Conservation (phyloP, 768 basidiomycete species). For the Pleurotus tuoliensis region DNA sequence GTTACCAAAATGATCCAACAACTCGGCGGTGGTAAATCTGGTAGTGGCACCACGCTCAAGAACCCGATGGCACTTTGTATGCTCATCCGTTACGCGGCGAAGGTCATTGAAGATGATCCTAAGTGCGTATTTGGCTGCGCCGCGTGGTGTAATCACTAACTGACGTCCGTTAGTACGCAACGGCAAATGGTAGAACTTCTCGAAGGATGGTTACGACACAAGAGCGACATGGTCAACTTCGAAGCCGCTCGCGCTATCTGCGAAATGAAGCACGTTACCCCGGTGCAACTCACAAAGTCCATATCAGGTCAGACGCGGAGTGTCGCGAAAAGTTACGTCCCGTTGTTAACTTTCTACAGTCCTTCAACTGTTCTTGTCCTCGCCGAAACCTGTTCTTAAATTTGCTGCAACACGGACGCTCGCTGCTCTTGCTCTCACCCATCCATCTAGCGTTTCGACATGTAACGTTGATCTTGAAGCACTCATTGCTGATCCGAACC, state of each 20-base stretch:
- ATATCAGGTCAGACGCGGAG: slow-evolving; percentile 71
- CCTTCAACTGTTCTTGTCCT: slow-evolving; percentile 92
- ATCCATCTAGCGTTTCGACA: slow-evolving; percentile 81
- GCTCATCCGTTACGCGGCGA: slow-evolving; percentile 97
- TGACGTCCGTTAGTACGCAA: slow-evolving; percentile 58
- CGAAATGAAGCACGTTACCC: slow-evolving; percentile 84
- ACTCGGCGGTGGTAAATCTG: slow-evolving; percentile 84
- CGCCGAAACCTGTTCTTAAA: slow-evolving; percentile 91
- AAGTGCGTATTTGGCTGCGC: slow-evolving; percentile 62
- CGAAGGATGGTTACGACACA: slow-evolving; percentile 94
- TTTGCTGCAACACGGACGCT: slow-evolving; percentile 97
- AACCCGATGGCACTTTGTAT: slow-evolving; percentile 98
- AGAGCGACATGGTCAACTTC: slow-evolving; percentile 99
- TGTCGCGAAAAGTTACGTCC: background rate
- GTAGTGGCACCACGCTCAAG: slow-evolving; percentile 79
- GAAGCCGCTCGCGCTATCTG: slow-evolving; percentile 98
- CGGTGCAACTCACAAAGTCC: slow-evolving; percentile 77
- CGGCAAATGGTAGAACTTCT: slow-evolving; percentile 90
- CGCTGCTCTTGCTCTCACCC: slow-evolving; percentile 79
- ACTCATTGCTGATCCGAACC: slow-evolving; percentile 91
- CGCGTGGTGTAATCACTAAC: background rate
- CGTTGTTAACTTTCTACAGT: slow-evolving; percentile 42
- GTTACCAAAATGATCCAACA: slow-evolving; percentile 99
- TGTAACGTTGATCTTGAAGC: slow-evolving; percentile 98
- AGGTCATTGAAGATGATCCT: slow-evolving; percentile 97